phyloP scores from a whole-genome alignment of 768 basidiomycete genomes.

The Postia placenta region DNA sequence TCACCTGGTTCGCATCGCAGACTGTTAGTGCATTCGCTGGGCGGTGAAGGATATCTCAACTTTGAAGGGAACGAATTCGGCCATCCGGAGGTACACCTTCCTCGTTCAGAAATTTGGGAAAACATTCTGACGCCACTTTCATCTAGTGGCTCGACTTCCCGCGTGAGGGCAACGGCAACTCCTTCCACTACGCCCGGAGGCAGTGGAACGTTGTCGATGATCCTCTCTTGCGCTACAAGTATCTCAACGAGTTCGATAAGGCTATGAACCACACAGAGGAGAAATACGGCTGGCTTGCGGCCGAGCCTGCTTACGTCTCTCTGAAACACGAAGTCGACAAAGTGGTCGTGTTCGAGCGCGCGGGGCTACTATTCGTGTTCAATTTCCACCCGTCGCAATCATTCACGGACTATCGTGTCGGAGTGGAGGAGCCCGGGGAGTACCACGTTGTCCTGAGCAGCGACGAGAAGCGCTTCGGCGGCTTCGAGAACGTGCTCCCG shows the following conservation, averaged over 20 bases:
- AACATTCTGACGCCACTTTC: conserved; percentile 1
- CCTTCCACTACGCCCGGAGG: conserved; percentile 94
- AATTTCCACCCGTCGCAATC: conserved; percentile 94
- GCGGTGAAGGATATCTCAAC: conserved; percentile 96
- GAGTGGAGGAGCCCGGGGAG: conserved; percentile 79
- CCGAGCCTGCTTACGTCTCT: conserved; percentile 86
- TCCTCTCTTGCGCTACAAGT: conserved; percentile 78
- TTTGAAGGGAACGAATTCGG: conserved; percentile 99
- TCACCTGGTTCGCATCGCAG: conserved; percentile 33
- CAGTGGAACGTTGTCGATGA: conserved; percentile 98
- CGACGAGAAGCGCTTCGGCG: conserved; percentile 86
- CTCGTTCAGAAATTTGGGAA: background rate
- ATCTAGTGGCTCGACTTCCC: conserved; percentile 98
- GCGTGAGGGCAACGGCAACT: conserved; percentile 90
- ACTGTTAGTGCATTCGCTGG: conserved; percentile 84
- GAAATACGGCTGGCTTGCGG: conserved; percentile 79
- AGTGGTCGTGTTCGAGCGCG: conserved; percentile 90
- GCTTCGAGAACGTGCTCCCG: conserved; percentile 73
- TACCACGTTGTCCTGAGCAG: conserved; percentile 77
- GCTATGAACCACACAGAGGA: conserved; percentile 86
- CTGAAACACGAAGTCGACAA: conserved; percentile 94
- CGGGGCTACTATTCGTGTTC: conserved; percentile 90
- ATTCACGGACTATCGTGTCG: conserved; percentile 91
- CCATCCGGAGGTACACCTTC: conserved; percentile 76
- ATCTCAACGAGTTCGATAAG: conserved; percentile 88